Evolutionary conservation across 1,284 basidiomycete genomes (phyloP).

Genomic region (Pyrrhoderma lamaoense): DNA sequence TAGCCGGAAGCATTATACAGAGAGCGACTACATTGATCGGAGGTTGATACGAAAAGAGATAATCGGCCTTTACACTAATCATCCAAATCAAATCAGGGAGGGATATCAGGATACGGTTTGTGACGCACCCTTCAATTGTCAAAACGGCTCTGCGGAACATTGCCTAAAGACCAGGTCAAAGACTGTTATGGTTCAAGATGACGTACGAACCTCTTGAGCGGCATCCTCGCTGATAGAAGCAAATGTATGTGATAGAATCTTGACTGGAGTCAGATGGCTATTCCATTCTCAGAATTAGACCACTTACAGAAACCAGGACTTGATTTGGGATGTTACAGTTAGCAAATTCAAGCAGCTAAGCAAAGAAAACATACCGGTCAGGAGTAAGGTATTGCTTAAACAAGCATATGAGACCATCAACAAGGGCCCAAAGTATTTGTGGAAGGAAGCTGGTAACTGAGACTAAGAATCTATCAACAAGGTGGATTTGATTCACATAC

Average conservation of each 20-base stretch:
- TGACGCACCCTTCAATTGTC: slow-evolving; percentile 75
- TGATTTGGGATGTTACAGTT: slow-evolving; percentile 7
- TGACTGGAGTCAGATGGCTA: slow-evolving; percentile 26
- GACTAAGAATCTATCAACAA: neutral
- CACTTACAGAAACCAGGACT: slow-evolving; percentile 73
- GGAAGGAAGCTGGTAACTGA: slow-evolving; percentile 53
- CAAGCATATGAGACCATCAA: slow-evolving; percentile 85
- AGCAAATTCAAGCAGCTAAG: slow-evolving; percentile 6
- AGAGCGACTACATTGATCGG: slow-evolving; percentile 83
- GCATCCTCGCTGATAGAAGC: slow-evolving; percentile 89
- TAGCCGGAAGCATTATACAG: slow-evolving; percentile 75
- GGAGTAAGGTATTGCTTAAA: slow-evolving; percentile 78
- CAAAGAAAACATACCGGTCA: slow-evolving; percentile 51
- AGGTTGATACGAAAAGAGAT: slow-evolving; percentile 88
- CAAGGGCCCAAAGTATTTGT: slow-evolving; percentile 77
- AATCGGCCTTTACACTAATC: slow-evolving; percentile 80
- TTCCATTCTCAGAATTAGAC: neutral
- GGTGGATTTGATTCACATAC: slow-evolving; percentile 26
- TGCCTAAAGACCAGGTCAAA: slow-evolving; percentile 40
- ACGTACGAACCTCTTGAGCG: slow-evolving; percentile 63
- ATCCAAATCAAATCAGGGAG: slow-evolving; percentile 15
- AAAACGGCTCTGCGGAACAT: slow-evolving; percentile 90
- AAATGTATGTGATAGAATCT: slow-evolving; percentile 93
- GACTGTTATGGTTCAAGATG: neutral
- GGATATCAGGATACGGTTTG: slow-evolving; percentile 13